These are phyloP conservation scores for Neurospora sp. DNA, from an alignment of 495 filamentous ascomycete species.

Conservation along the genomic window DNA sequence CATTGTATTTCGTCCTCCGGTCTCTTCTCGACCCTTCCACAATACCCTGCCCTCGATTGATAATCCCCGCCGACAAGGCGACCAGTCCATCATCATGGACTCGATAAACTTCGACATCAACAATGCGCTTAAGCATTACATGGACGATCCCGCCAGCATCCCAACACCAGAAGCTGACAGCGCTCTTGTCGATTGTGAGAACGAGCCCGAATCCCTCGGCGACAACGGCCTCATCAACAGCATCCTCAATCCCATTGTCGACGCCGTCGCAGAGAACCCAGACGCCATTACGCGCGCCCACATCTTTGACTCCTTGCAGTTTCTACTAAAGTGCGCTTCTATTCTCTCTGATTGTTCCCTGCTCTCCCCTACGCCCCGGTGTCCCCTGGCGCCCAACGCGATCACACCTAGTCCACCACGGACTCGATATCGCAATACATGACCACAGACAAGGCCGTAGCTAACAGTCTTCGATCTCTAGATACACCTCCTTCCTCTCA, in stretches of 20 bases:
- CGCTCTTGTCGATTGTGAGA: conserved; percentile 81
- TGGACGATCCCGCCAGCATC: conserved; percentile 77
- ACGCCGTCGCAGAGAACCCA: conserved; percentile 83
- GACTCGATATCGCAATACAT: background rate
- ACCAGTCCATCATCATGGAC: conserved; percentile 48
- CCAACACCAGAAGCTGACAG: conserved; percentile 81
- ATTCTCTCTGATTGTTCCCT: conserved; percentile 33
- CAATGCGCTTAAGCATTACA: conserved; percentile 87
- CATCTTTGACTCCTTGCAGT: conserved; percentile 86
- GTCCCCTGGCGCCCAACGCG: background rate
- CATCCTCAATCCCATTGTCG: conserved; percentile 84
- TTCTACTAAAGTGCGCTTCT: conserved; percentile 89
- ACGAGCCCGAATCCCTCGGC: conserved; percentile 76
- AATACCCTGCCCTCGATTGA: conserved; percentile 1
- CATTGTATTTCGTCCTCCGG: background rate
- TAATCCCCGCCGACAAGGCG: conserved; percentile 15
- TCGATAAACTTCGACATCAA: conserved; percentile 84
- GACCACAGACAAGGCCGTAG: background rate
- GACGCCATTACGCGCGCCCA: conserved; percentile 71
- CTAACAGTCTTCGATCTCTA: conserved; percentile 26
- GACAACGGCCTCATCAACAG: conserved; percentile 65
- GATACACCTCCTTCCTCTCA: conserved; percentile 74
- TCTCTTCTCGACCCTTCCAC: conserved; percentile 3
- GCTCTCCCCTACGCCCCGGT: conserved; percentile 1
- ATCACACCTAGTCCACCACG: conserved; percentile 4